A percentile compares a stretch with the other conserved stretches of the same genome.
These are phyloP conservation scores for Zygosaccharomyces pseudobailii DNA, from an alignment of 1,139 yeast genomes.

Conservation along the genomic window DNA sequence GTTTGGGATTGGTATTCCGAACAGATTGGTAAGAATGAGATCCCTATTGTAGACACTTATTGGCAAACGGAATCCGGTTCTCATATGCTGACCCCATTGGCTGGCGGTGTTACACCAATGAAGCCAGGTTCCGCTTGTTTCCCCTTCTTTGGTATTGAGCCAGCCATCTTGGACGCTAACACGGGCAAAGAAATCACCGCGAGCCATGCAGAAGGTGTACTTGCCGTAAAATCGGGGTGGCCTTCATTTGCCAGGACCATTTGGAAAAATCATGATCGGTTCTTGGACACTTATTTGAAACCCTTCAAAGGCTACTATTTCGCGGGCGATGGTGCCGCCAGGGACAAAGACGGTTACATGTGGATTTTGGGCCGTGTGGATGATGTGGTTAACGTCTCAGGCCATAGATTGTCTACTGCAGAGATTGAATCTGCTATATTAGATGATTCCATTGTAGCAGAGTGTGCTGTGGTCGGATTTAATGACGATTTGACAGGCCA, in stretches of 20 bases:
- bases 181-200: constrained; percentile 61
- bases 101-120: constrained; percentile 59
- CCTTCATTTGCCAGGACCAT: constrained; percentile 77
- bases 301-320: constrained; percentile 69
- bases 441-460: constrained; percentile 66
- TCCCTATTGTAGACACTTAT: constrained; percentile 73
- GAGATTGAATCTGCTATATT: constrained; percentile 77
- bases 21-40: constrained; percentile 67
- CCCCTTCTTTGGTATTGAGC: constrained; percentile 71
- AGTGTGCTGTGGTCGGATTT: constrained; percentile 76
- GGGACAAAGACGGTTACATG: constrained; percentile 70
- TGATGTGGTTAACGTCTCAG: constrained; percentile 78
- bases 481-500: constrained; percentile 80
- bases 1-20: constrained; percentile 92
- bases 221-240: constrained; percentile 69
- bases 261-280: constrained; percentile 64
- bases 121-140: constrained; percentile 77
- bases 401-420: constrained; percentile 76
- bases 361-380: constrained; percentile 83
- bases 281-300: constrained; percentile 63
- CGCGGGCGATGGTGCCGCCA: constrained; percentile 80
- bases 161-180: constrained; percentile 67
- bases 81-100: constrained; percentile 66
- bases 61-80: constrained; percentile 86
- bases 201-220: constrained; percentile 67